Percentiles rank a stretch among this genome's conserved stretches.
Evolutionary conservation across 352 stramenopile genomes (phyloP).

Genomic region (Phytopythium mirpurense): DNA sequence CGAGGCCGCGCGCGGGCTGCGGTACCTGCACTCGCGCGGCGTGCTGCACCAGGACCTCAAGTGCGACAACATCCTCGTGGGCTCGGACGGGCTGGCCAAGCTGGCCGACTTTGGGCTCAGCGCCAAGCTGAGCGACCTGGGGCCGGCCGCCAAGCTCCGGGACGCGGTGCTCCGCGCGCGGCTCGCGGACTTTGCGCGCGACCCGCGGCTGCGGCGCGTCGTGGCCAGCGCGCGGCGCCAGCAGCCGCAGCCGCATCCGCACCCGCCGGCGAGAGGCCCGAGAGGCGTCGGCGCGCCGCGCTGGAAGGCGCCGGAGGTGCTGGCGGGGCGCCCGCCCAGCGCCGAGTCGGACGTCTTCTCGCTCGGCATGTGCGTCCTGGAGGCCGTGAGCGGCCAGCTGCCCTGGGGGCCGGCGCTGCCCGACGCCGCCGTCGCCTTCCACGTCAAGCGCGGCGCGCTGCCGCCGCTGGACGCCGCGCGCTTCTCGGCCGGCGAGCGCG

Average conservation of each 20-base stretch:
- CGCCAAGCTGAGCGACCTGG: neutral
- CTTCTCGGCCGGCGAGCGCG: conserved; percentile 30
- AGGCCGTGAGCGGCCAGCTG: conserved; percentile 20
- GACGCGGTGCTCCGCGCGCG: neutral
- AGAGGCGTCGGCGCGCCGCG: conserved; percentile 14
- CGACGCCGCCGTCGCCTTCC: conserved; percentile 21
- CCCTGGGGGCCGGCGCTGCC: conserved; percentile 16
- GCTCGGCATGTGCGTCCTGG: conserved; percentile 30
- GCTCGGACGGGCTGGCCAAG: conserved; percentile 5
- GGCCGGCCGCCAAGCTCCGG: neutral
- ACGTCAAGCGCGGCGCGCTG: conserved; percentile 16
- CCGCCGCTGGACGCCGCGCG: conserved; percentile 11
- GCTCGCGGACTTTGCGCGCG: too few species aligned
- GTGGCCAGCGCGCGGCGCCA: too few species aligned
- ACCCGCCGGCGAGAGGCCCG: too few species aligned
- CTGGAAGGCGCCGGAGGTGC: conserved; percentile 28
- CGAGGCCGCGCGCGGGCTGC: conserved; percentile 4
- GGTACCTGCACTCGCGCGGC: conserved; percentile 7
- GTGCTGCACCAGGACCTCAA: conserved; percentile 10
- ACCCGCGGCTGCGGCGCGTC: too few species aligned
- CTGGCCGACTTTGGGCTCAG: conserved; percentile 10
- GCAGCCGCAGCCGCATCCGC: too few species aligned
- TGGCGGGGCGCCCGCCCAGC: conserved; percentile 8
- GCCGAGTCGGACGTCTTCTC: conserved; percentile 22
- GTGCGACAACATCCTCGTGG: conserved; percentile 10